Base-by-base conservation (phyloP, 805 yeast species). In the Candida caryicola region DNA sequence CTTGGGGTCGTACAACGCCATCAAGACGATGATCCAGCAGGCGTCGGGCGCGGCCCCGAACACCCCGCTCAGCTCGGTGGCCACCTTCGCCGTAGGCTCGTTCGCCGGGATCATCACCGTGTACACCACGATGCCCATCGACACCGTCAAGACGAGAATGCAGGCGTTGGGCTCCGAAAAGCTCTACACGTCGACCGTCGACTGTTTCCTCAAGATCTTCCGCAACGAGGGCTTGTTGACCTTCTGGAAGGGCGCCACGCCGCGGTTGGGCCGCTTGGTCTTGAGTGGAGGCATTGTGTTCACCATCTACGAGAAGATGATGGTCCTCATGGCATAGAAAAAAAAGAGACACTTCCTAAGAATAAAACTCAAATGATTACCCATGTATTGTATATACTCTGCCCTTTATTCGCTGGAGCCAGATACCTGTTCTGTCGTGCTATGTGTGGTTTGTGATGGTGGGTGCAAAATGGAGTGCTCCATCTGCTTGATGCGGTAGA, bases 191-290 rank as follows among this genome's bases (percentile, higher is more conserved):
- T 78, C 89, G 33, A 90, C 97, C 0, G 15, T 83, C 29, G 77
- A 91, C 64, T 91, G 98, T 63, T 90, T 95, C 52, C 76, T 66
- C 14, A 80, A 76, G 46, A 81, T 93, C 36, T 83, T 85, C 61
- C 82, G 69, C 55, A 83, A 91, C 38, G 99, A 91, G 65, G 99
- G 99, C 7, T 66, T 90, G 47, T 67, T 77, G 55, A 85, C 96
- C 4, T 88, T 89, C 66, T 91, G 99, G 99, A 87, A 87, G 64
- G 99, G 99, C 45, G 96, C 98, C 25, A 93, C 98, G 2, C 98
- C 99, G 32, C 76, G 99, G 57, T 70, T 91, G 44, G 98, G 98
- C 4, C 78, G 99, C 52, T 74, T 91, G 57, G 79, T 90, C 25
- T 73, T 91, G 56, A 85, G 95, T 64, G 99, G 99, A 44, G 99